Conservation (phyloP, 768 basidiomycete genomes). For the Auricularia cornea region DNA sequence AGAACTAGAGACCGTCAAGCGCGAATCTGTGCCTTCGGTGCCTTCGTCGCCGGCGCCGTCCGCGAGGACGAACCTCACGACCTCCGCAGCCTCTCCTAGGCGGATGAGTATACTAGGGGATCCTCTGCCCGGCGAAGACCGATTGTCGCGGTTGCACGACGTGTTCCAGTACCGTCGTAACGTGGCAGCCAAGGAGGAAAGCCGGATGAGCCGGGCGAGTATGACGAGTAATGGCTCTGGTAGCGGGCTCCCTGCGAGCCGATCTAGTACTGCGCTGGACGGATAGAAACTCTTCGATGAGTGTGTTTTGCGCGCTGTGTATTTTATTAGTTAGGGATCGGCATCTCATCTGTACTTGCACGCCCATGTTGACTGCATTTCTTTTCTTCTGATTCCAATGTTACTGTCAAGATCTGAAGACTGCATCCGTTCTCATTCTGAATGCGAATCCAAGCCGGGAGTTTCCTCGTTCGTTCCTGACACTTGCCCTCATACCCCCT, state of each 20-base stretch:
- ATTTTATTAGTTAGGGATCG: background rate
- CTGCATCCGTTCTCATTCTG: no score
- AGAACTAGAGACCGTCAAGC: constrained; percentile 6
- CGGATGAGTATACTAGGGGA: constrained; percentile 22
- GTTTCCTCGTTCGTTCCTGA: background rate
- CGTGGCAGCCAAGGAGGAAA: background rate
- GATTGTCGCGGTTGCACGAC: constrained; percentile 66
- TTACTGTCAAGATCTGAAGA: no score
- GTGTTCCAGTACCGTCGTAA: constrained; percentile 60
- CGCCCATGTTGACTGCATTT: no score
- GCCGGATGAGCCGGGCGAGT: constrained; percentile 38
- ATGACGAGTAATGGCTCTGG: constrained; percentile 38
- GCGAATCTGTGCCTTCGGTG: background rate
- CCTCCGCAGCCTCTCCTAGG: constrained; percentile 23
- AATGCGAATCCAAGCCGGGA: no score
- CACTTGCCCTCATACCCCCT: background rate
- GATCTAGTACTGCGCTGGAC: background rate
- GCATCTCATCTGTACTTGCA: no score
- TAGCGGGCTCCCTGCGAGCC: background rate
- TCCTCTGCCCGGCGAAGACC: constrained; percentile 43
- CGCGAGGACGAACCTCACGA: constrained; percentile 24
- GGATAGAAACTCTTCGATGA: background rate
- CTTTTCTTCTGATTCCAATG: no score
- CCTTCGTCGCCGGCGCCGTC: background rate
- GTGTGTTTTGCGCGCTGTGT: background rate